Evolutionary conservation across 257 asterid species (phyloP).

Genomic region (Penstemon eatonii): DNA sequence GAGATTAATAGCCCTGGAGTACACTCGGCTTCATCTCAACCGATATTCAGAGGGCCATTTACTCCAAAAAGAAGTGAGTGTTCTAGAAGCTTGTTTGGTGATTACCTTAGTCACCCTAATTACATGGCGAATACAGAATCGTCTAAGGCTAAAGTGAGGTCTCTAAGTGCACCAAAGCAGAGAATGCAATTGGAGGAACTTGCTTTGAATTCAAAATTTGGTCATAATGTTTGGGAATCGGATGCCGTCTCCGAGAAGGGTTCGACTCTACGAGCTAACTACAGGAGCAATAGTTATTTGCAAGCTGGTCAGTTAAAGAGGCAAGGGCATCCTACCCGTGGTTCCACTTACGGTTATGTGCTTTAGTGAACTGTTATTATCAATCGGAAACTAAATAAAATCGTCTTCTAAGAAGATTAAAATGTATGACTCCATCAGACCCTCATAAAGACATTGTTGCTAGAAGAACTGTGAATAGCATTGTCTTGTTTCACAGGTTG

Average conservation of each 20-base stretch:
- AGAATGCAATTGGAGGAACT: constrained; percentile 62
- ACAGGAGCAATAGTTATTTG: constrained; percentile 30
- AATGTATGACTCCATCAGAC: neutral
- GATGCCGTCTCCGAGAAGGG: constrained; percentile 68
- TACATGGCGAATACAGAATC: constrained; percentile 91
- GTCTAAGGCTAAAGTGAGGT: constrained; percentile 75
- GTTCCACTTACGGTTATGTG: constrained; percentile 31
- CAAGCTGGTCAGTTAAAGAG: constrained; percentile 34
- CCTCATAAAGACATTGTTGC: neutral
- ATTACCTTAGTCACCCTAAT: constrained; percentile 60
- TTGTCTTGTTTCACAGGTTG: constrained; percentile 21
- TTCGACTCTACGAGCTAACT: constrained; percentile 34
- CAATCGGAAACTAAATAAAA: neutral
- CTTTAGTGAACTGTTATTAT: constrained; percentile 28
- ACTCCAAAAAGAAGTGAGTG: constrained; percentile 68
- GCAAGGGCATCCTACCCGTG: constrained; percentile 33
- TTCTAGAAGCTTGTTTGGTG: constrained; percentile 62
- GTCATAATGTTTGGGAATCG: constrained; percentile 49
- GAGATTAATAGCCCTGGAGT: constrained; percentile 58
- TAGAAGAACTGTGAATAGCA: constrained; percentile 3
- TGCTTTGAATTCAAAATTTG: constrained; percentile 32
- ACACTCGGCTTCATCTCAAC: constrained; percentile 60
- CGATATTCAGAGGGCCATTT: constrained; percentile 51
- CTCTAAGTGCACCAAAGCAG: constrained; percentile 93
- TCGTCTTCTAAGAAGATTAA: constrained; percentile 7